Evolutionary conservation across 2,329 filamentous ascomycete species (phyloP).

Genomic region (Blumeriella jaapii): DNA sequence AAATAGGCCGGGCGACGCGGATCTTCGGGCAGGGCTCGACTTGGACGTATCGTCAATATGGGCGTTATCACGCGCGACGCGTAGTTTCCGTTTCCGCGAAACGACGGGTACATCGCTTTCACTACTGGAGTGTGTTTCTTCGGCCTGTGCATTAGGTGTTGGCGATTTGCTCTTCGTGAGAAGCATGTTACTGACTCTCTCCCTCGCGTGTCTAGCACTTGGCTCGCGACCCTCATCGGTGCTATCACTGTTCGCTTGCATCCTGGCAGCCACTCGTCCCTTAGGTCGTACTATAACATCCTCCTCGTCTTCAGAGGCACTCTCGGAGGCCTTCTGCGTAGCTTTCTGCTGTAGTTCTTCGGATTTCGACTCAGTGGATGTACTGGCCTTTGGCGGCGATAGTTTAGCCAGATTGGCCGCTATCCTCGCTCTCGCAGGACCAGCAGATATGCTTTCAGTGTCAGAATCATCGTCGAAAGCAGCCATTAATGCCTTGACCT

Average conservation of each 20-base stretch:
- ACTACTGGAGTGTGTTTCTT: conserved; percentile 27
- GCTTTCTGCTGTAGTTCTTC: conserved; percentile 3
- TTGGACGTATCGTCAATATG: too few relatives aligned
- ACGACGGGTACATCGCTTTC: conserved; percentile 17
- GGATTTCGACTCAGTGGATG: conserved; percentile 1
- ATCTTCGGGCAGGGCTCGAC: conserved; percentile 12
- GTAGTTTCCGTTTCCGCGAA: conserved; percentile 22
- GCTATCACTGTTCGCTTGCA: conserved; percentile 34
- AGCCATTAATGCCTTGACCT: conserved; percentile 42
- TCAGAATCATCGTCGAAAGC: conserved; percentile 40
- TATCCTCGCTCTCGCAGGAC: conserved; percentile 16
- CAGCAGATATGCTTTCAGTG: conserved; percentile 18
- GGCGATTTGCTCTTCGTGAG: conserved; percentile 23
- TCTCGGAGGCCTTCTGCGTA: neutral
- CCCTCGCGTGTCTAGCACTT: conserved; percentile 26
- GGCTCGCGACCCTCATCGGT: conserved; percentile 12
- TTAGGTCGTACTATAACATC: conserved; percentile 43
- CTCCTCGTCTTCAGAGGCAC: conserved; percentile 30
- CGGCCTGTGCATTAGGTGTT: conserved; percentile 25
- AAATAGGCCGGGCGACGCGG: conserved; percentile 30
- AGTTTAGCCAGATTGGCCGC: conserved; percentile 9
- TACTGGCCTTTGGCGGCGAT: conserved; percentile 8
- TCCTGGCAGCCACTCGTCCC: conserved; percentile 52
- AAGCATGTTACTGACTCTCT: conserved; percentile 35
- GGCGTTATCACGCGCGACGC: conserved; percentile 14